Conservation (phyloP, 2,329 filamentous ascomycete species). For the Trichoderma endophyticum region DNA sequence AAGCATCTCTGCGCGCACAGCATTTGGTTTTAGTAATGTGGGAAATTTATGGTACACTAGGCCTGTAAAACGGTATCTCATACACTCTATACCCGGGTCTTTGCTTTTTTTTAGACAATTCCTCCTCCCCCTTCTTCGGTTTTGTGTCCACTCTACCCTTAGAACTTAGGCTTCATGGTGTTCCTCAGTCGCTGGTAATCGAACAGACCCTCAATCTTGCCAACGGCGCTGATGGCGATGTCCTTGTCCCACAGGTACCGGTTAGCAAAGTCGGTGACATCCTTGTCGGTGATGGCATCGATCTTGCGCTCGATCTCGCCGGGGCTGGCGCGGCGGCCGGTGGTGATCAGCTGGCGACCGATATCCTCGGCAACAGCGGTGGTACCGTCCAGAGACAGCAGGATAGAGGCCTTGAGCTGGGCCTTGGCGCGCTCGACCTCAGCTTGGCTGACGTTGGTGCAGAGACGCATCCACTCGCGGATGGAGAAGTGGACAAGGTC, state of each 20-base stretch:
- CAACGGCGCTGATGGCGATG: slow-evolving; percentile 88
- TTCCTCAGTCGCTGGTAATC: slow-evolving; percentile 76
- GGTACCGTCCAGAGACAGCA: slow-evolving; percentile 94
- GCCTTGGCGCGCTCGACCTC: slow-evolving; percentile 99
- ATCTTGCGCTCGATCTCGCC: slow-evolving; percentile 94
- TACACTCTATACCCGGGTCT: slow-evolving; percentile 53
- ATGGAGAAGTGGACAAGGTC: slow-evolving; percentile 98
- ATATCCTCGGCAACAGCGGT: slow-evolving; percentile 98
- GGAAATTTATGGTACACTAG: slow-evolving; percentile 55
- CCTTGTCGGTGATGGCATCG: slow-evolving; percentile 85
- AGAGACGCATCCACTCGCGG: slow-evolving; percentile 95
- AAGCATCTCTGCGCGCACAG: slow-evolving; percentile 29
- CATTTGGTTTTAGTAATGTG: slow-evolving; percentile 37
- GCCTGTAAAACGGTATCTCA: slow-evolving; percentile 49
- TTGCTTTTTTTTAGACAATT: slow-evolving; percentile 34
- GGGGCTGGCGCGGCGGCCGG: slow-evolving; percentile 84
- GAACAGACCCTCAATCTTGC: slow-evolving; percentile 81
- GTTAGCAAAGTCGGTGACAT: slow-evolving; percentile 95
- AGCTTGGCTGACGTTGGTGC: slow-evolving; percentile 78
- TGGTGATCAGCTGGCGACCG: slow-evolving; percentile 96
- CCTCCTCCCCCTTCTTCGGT: slow-evolving; percentile 25
- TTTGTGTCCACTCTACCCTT: slow-evolving; percentile 30
- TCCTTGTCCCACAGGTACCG: slow-evolving; percentile 97
- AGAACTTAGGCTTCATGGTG: slow-evolving; percentile 82
- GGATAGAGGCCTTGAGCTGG: slow-evolving; percentile 96